Conservation (phyloP, 2,329 filamentous ascomycete species). For the Tolypocladium ovalisporum region DNA sequence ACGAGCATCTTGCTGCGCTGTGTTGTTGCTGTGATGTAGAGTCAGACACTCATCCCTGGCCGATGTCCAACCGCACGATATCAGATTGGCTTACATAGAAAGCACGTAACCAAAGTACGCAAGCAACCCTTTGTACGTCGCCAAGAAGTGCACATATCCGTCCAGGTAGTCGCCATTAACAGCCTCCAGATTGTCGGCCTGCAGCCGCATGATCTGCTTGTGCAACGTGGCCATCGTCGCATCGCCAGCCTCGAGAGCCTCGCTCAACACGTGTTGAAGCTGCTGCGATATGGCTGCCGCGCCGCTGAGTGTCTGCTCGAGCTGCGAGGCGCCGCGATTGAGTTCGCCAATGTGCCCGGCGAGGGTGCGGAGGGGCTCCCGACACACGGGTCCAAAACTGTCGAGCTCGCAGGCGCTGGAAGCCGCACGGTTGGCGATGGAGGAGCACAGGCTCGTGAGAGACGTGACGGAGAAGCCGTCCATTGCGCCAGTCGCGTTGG, state of each 20-base stretch:
- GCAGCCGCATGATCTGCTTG: slow-evolving; percentile 23
- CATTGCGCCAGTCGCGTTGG: slow-evolving; percentile 9
- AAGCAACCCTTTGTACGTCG: neutral
- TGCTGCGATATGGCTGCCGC: slow-evolving; percentile 15
- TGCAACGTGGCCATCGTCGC: slow-evolving; percentile 15
- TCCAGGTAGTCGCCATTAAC: slow-evolving; percentile 11
- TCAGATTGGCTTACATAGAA: neutral
- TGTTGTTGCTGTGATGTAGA: slow-evolving; percentile 7
- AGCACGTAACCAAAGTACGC: neutral
- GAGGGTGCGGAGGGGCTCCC: neutral
- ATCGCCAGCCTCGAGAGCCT: slow-evolving; percentile 18
- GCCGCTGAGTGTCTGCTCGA: slow-evolving; percentile 14
- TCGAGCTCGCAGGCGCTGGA: slow-evolving; percentile 15
- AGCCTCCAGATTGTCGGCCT: slow-evolving; percentile 10
- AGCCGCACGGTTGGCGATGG: slow-evolving; percentile 18
- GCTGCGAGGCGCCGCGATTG: neutral
- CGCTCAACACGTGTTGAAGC: slow-evolving; percentile 16
- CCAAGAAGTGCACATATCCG: neutral
- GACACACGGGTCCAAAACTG: neutral
- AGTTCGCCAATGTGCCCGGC: neutral
- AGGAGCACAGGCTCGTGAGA: slow-evolving; percentile 18
- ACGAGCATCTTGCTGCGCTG: slow-evolving; percentile 12
- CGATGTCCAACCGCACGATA: neutral
- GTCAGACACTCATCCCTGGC: neutral
- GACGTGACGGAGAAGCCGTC: slow-evolving; percentile 23